phyloP scores from a whole-genome alignment of 345 rosid species.

The Citrus cavaleriei region DNA sequence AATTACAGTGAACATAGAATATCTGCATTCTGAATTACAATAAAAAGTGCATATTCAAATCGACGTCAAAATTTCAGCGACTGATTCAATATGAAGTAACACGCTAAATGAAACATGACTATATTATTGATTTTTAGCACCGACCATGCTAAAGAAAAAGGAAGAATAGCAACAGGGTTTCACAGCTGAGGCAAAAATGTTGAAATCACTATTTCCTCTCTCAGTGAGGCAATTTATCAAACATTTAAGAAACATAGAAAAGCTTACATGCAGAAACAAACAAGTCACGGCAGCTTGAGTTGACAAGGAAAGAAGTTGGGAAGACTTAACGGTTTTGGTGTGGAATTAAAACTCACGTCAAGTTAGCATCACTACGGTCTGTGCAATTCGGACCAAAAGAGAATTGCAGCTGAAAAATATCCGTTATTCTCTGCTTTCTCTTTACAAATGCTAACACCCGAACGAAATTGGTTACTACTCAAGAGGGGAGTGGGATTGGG shows the following conservation, averaged over 20 bases:
- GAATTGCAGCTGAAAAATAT: background rate
- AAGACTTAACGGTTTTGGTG: background rate
- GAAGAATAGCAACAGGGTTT: background rate
- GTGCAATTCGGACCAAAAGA: background rate
- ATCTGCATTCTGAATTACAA: too few relatives aligned
- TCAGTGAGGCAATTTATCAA: slow-evolving; percentile 26
- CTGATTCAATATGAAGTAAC: background rate
- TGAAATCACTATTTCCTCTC: background rate
- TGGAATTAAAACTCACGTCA: background rate
- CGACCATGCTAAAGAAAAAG: background rate
- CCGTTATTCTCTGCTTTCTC: background rate
- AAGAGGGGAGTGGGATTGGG: background rate
- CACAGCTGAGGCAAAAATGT: background rate
- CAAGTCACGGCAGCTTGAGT: background rate
- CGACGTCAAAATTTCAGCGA: background rate
- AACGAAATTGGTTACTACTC: background rate
- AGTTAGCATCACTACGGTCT: background rate
- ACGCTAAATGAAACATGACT: background rate
- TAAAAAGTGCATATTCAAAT: background rate
- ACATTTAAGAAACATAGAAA: background rate
- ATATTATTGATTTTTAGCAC: background rate
- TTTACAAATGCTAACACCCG: background rate
- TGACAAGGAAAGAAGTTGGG: background rate
- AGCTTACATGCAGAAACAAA: background rate
- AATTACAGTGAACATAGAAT: background rate